Evolutionary conservation across 2,329 filamentous ascomycete species (phyloP).

Genomic region (Fonsecaea erecta): DNA sequence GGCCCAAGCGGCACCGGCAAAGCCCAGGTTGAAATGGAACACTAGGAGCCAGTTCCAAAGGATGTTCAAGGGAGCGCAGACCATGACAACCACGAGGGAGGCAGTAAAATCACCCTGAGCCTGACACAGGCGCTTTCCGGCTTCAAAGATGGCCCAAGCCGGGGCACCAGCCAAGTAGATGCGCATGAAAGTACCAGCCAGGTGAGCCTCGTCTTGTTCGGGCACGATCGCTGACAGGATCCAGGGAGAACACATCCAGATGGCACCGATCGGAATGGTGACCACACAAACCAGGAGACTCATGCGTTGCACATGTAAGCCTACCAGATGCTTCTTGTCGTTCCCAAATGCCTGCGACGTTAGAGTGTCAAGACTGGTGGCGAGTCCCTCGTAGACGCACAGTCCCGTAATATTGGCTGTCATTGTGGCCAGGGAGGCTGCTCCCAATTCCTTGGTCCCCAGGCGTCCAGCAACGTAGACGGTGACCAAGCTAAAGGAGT

Average conservation of each 20-base stretch:
- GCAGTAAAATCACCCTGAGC: conserved; percentile 76
- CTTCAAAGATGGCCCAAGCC: conserved; percentile 70
- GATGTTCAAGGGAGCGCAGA: conserved; percentile 75
- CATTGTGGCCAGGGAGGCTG: conserved; percentile 67
- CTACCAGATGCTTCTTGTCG: conserved; percentile 79
- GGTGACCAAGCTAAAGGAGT: conserved; percentile 67
- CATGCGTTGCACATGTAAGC: conserved; percentile 74
- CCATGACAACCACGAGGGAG: conserved; percentile 74
- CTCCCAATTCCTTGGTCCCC: conserved; percentile 66
- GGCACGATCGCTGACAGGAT: conserved; percentile 67
- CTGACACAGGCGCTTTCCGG: conserved; percentile 76
- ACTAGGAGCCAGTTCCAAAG: conserved; percentile 74
- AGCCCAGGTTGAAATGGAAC: conserved; percentile 65
- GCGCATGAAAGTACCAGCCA: conserved; percentile 71
- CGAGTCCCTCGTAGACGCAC: conserved; percentile 73
- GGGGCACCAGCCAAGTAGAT: conserved; percentile 71
- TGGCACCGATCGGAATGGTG: conserved; percentile 66
- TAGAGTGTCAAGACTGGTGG: conserved; percentile 82
- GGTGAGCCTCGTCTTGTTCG: conserved; percentile 64
- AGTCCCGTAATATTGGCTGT: conserved; percentile 72
- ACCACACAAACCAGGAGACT: conserved; percentile 69
- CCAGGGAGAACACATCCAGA: conserved; percentile 67
- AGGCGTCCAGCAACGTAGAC: conserved; percentile 72
- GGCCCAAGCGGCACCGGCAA: conserved; percentile 73
- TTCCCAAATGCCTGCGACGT: conserved; percentile 86